Base-by-base conservation (phyloP, 73 alveolate species). In the Paramecium sexaurelia region DNA sequence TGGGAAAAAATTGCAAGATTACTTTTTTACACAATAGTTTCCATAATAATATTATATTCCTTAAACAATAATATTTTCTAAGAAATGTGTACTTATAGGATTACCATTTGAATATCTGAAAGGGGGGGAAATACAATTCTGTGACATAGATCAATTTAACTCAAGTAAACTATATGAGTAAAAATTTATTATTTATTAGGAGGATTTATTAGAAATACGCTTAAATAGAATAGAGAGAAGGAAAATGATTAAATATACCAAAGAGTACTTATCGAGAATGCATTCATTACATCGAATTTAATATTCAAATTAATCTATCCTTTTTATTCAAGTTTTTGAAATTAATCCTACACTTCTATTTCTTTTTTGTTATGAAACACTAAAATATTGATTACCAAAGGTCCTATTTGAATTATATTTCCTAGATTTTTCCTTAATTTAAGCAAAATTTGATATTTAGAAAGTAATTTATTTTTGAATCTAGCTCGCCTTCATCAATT, bases 401-500 rank as follows among this genome's bases (percentile, higher is more conserved):
- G 86, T 71, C 5, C 86, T 61, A 71, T 71, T 71, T 32, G 86
- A 71, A 71, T 71, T 71, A 13, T 57, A 61, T 35, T 61, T 71
- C 86, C 86, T 33, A 33, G 86, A 61, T 32, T 37, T 29, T 33
- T 71, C 86, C 9, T 15, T 33, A 13, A 61, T 71, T 33, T 71
- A 36, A n/a, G 86, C 35, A 0, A 61, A 24, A 33, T 61, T 71
- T 37, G 35, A 71, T 71, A 33, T 71, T 37, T 71, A 71, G 7
- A 35, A 71, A 17, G 56, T 37, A 71, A 33, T 71, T 37, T 71
- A 71, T 71, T 71, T 71, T 71, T 3, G 55, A 33, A 9, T 71
- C 86, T 71, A 27, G 61, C 3, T 8, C 86, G 0, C 86, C 86
- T 36, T 71, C 86, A 5, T 71, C 86, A 26, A 71, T 17, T 11